Evolutionary conservation across 352 stramenopile genomes (phyloP), one percentile per base, ranked within the genome.

Genomic region (Phytophthora quininea): DNA sequence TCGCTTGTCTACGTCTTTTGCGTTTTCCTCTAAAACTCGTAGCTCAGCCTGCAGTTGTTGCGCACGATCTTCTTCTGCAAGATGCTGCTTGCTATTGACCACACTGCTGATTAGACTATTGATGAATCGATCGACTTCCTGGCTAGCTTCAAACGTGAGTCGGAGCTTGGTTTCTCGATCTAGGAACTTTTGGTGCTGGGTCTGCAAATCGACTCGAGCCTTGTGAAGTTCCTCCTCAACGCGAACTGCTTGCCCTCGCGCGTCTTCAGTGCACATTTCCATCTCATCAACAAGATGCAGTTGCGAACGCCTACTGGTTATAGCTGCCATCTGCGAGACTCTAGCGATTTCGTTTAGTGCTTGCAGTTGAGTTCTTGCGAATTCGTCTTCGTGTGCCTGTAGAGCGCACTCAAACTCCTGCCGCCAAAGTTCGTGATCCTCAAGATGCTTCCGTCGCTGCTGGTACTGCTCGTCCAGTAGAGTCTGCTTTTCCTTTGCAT

Each of bases 381-480:
- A 71, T 7, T 77, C 65, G 11, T 93, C 85, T 54, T 93, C 83
- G 40, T 88, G 79, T 14, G 55, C 48, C 35, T 82, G 61, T 19
- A 91, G 46, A 3, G 59, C 54, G 19, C 43, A 55, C 54, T 93
- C 85, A 10, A 88, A 53, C 32, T 62, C 51, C 11, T n/a, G 54
- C 24, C 64, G 58, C 68, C 68, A 75, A 2, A 8, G 11, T 46
- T 75, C 68, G 35, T 68, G 57, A 5, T 60, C 64, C 64, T 87
- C 51, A 12, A 57, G 32, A 64, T 77, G 86, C 11, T 48, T 30
- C 31, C 56, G 27, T 4, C 63, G 64, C 5, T 83, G 57, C 0
- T 70, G 52, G 3, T 74, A 51, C 8, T 87, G 69, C 1, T 70
- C 60, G 1, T 60, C 33, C 19, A 64, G 3, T 42, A 70, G 35